Base-by-base conservation (phyloP, 192 early-diverging fungal species). In the Gryganskiella cystojenkinii region DNA sequence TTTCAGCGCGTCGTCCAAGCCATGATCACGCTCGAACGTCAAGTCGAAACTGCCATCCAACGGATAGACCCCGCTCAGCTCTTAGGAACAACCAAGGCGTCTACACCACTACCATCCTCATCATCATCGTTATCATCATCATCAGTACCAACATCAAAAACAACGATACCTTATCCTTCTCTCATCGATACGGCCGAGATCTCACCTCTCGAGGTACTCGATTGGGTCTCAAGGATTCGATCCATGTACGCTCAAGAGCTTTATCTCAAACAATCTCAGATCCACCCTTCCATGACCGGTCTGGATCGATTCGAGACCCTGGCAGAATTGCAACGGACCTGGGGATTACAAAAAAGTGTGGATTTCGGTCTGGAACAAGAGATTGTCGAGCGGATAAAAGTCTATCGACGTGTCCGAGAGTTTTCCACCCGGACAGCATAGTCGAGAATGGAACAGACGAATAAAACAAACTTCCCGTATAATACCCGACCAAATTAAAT, bases 311-410 rank as follows among this genome's bases (percentile, higher is more conserved):
- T 64, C 27, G 74, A 69, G 3, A 24, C 64, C 10, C n/a, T 78
- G 19, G 55, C 61, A 4, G 67, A 78, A 51, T 37, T 78, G 7
- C 74, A 78, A 42, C 40, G 56, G 22, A 61, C 42, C 15, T 78
- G 74, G 74, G 67, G 74, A 6, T 49, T 78, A 5, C 74, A 78
- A 17, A 58, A 63, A 35, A 44, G 56, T 14, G 64, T 78, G 9
- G 74, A 78, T 35, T 78, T 78, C 51, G 61, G 66, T 15, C 44
- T 78, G 24, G 74, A 78, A 34, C 74, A 78, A 17, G 74, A 78
- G 43, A 78, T 78, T 46, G 61, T 78, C 1, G 74, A 78, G 42
- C 60, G 74, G 31, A 69, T 78, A 59, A 78, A 78, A n/a, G 56
- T 65, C 0, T 78, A 78, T 56, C 33, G 67, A 15, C 74, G 74